phyloP scores from a whole-genome alignment of 352 stramenopile genomes.

The Pythium aquatile region DNA sequence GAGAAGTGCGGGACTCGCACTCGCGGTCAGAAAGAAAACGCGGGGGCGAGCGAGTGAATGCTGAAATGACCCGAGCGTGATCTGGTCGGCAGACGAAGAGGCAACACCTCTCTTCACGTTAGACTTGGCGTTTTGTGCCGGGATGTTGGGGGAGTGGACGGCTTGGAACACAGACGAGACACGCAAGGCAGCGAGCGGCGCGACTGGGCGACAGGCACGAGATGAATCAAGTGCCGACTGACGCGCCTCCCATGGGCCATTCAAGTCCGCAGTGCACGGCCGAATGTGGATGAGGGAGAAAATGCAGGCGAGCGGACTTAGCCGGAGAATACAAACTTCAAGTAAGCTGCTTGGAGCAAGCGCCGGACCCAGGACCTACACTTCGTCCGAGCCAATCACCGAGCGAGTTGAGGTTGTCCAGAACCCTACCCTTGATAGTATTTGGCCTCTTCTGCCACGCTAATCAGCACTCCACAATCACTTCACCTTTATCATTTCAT shows the following conservation, averaged over 20 bases:
- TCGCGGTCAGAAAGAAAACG: not conserved
- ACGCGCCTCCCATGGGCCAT: slow-evolving; percentile 17
- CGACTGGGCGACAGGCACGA: slow-evolving; percentile 24
- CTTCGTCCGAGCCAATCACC: slow-evolving; percentile 24
- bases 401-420: not conserved
- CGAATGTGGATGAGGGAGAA: slow-evolving; percentile 14
- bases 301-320: slow-evolving; percentile 22
- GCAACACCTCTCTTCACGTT: slow-evolving; percentile 11
- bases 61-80: slow-evolving; percentile 17
- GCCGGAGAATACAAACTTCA: slow-evolving; percentile 28
- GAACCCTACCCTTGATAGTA: slow-evolving; percentile 16
- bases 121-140: slow-evolving; percentile 16
- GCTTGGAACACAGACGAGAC: slow-evolving; percentile 20
- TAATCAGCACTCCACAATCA: slow-evolving; percentile 12
- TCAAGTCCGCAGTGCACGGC: slow-evolving; percentile 8
- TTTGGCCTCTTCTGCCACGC: not conserved
- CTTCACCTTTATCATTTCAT: slow-evolving; percentile 8
- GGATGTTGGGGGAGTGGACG: slow-evolving; percentile 12
- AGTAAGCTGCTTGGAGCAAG: slow-evolving; percentile 30
- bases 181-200: slow-evolving; percentile 5
- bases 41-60: slow-evolving; percentile 13
- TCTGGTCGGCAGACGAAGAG: slow-evolving; percentile 1
- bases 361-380: slow-evolving; percentile 17
- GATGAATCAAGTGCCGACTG: slow-evolving; percentile 30
- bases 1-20: not conserved